phyloP scores from a whole-genome alignment of 495 filamentous ascomycete species.

The Ramalina peruviana region DNA sequence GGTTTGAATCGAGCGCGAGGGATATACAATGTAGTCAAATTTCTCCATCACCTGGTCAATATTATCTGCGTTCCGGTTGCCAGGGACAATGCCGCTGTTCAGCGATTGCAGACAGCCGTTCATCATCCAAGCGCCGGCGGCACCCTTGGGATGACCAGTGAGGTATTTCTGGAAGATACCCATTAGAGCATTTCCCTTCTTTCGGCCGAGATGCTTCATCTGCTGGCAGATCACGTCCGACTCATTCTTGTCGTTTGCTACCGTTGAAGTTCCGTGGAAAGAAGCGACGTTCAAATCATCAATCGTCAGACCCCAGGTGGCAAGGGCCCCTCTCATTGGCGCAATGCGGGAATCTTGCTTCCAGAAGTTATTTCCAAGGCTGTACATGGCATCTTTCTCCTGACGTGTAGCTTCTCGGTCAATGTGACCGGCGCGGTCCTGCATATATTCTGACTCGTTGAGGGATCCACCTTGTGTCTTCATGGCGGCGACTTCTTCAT shows the following conservation, averaged over 20 bases:
- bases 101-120: conserved; percentile 93
- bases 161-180: conserved; percentile 99
- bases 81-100: conserved; percentile 84
- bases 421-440: conserved; percentile 74
- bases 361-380: conserved; percentile 97
- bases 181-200: conserved; percentile 88
- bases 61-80: conserved; percentile 97
- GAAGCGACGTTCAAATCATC: conserved; percentile 91
- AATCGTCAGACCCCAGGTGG: conserved; percentile 95
- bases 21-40: conserved; percentile 96
- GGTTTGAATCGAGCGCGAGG: conserved; percentile 87
- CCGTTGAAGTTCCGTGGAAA: conserved; percentile 97
- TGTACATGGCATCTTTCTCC: conserved; percentile 79
- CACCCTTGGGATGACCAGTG: conserved; percentile 97
- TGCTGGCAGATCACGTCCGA: conserved; percentile 96
- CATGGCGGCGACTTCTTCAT: conserved; percentile 84
- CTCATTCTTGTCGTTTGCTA: conserved; percentile 99
- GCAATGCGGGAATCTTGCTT: conserved; percentile 87
- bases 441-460: conserved; percentile 70
- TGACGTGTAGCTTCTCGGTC: conserved; percentile 80
- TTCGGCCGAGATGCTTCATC: conserved; percentile 82
- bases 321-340: conserved; percentile 83
- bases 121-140: conserved; percentile 98
- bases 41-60: conserved; percentile 91
- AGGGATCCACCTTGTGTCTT: conserved; percentile 59